phyloP scores from a whole-genome alignment of 2,329 filamentous ascomycete genomes.

The Cryphonectria japonica region DNA sequence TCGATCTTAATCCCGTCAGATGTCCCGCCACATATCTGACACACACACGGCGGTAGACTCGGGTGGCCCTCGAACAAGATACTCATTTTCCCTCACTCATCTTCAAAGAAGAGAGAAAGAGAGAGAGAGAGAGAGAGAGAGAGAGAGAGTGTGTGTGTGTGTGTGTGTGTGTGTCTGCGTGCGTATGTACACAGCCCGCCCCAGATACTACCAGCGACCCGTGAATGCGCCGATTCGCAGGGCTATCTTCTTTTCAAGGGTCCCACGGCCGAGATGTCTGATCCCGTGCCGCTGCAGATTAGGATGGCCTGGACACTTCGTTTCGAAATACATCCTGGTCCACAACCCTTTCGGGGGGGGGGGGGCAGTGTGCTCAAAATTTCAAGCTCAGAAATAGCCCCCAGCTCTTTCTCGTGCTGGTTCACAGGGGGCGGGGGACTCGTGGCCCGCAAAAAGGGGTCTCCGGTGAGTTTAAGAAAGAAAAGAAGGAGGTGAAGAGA shows the following conservation, averaged over 20 bases:
- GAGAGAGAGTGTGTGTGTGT: too few species aligned
- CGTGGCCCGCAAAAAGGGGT: background rate
- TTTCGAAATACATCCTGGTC: background rate
- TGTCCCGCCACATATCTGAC: background rate
- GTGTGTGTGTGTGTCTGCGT: too few species aligned
- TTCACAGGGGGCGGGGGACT: background rate
- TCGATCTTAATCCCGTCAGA: background rate
- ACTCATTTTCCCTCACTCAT: background rate
- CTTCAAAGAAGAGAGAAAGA: too few species aligned
- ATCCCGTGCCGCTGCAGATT: background rate
- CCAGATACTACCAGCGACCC: background rate
- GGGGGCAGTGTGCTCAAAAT: background rate
- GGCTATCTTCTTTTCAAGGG: background rate
- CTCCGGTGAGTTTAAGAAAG: background rate
- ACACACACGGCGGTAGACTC: background rate
- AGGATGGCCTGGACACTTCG: conserved; percentile 4
- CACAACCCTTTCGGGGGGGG: background rate
- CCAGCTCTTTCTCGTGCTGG: background rate
- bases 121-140: too few species aligned
- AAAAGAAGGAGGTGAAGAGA: background rate
- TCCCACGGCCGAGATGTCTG: background rate
- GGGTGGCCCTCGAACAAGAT: background rate
- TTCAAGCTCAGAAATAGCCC: background rate
- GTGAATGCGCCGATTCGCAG: background rate
- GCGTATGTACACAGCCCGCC: too few species aligned